Percentiles rank a stretch among this genome's conserved stretches.
phyloP scores from a whole-genome alignment of 208 protist genomes.

The Wallacemonas rigidus region DNA sequence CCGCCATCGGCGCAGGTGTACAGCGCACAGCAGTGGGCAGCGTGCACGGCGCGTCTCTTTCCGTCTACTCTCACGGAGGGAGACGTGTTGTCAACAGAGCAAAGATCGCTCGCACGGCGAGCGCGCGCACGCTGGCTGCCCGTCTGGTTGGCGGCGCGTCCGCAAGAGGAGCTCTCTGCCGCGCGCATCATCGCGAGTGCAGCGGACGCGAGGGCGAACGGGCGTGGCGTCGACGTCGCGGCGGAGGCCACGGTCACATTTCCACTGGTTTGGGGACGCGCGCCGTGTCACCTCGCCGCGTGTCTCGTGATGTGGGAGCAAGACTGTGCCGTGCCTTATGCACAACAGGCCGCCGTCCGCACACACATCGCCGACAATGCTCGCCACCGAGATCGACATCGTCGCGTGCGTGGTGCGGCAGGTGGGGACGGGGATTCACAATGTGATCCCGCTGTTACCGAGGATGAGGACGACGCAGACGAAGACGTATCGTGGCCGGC shows the following conservation, averaged over 20 bases:
- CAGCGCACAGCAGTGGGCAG: conserved; percentile 58
- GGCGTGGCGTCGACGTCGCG: background rate
- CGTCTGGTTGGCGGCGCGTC: conserved; percentile 38
- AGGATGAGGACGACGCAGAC: too few species aligned
- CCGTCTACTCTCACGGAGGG: background rate
- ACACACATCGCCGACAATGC: background rate
- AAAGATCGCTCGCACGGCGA: background rate
- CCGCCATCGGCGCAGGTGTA: conserved; percentile 30
- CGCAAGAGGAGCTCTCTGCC: conserved; percentile 18
- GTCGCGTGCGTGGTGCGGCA: too few species aligned
- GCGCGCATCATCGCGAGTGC: background rate
- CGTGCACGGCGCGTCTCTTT: conserved; percentile 45
- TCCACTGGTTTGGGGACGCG: conserved; percentile 2
- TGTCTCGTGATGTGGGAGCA: conserved; percentile 27
- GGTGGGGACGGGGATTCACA: too few species aligned
- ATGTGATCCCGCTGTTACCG: too few species aligned
- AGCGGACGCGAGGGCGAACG: background rate
- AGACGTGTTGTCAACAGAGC: background rate
- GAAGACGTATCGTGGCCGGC: background rate
- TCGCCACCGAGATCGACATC: background rate
- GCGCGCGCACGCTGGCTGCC: conserved; percentile 22
- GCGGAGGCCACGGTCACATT: background rate
- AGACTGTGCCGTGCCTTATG: background rate
- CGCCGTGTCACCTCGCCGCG: conserved; percentile 5
- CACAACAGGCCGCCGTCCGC: conserved; percentile 2